These are phyloP conservation scores for Saraca asoca DNA, from an alignment of 331 rosid genomes.

Conservation along the genomic window DNA sequence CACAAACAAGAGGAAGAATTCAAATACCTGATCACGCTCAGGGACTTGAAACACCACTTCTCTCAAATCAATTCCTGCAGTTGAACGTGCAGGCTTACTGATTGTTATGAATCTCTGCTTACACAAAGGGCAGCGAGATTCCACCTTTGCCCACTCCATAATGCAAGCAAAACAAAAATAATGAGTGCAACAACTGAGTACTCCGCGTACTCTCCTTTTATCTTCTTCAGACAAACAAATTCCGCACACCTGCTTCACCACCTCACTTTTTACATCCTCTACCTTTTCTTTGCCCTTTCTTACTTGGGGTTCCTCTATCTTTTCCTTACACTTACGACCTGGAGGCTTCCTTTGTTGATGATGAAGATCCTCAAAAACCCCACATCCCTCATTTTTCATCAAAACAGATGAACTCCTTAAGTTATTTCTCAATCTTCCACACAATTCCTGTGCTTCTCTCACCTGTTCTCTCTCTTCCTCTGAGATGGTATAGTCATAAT, in stretches of 20 bases:
- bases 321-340: slow-evolving; percentile 86
- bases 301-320: slow-evolving; percentile 70
- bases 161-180: slow-evolving; percentile 90
- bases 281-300: slow-evolving; percentile 92
- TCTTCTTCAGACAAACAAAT: slow-evolving; percentile 93
- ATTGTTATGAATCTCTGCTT: slow-evolving; percentile 93
- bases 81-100: slow-evolving; percentile 67
- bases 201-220: slow-evolving; percentile 86
- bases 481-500: slow-evolving; percentile 74
- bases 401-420: slow-evolving; percentile 52
- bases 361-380: slow-evolving; percentile 31
- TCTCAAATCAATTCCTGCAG: slow-evolving; percentile 66
- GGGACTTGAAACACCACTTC: slow-evolving; percentile 73
- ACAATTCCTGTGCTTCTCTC: slow-evolving; percentile 77
- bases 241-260: slow-evolving; percentile 84
- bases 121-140: slow-evolving; percentile 97
- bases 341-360: slow-evolving; percentile 56
- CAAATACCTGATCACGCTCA: slow-evolving; percentile 87
- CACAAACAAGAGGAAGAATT: slow-evolving; percentile 21
- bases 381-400: slow-evolving; percentile 42
- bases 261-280: slow-evolving; percentile 62
- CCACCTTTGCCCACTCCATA: slow-evolving; percentile 99
- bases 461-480: slow-evolving; percentile 98
- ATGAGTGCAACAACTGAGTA: slow-evolving; percentile 87
- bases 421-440: slow-evolving; percentile 49